phyloP scores from a whole-genome alignment of 805 yeast genomes.

The Lipomyces mesembrius region DNA sequence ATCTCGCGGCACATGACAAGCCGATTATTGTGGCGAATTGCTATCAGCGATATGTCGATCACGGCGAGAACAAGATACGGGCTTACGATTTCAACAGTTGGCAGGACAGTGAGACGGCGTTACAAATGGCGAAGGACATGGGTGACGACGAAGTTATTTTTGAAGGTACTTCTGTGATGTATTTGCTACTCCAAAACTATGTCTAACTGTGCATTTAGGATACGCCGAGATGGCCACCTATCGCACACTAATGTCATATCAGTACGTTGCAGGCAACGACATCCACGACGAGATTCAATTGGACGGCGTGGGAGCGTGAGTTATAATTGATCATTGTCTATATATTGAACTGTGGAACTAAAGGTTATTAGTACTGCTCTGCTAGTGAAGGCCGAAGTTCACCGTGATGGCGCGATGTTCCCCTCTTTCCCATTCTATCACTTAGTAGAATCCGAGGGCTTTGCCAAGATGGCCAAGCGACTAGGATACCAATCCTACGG shows the following conservation, averaged over 20 bases:
- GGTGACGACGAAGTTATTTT: slow-evolving; percentile 88
- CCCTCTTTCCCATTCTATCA: slow-evolving; percentile 98
- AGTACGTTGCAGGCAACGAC: slow-evolving; percentile 68
- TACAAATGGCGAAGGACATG: slow-evolving; percentile 71
- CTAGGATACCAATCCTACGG: slow-evolving; percentile 91
- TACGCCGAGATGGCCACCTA: slow-evolving; percentile 92
- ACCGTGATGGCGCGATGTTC: slow-evolving; percentile 99
- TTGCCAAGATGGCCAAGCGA: slow-evolving; percentile 93
- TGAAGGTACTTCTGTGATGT: slow-evolving; percentile 64
- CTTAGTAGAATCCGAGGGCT: slow-evolving; percentile 96
- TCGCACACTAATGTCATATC: slow-evolving; percentile 91
- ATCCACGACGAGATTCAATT: slow-evolving; percentile 71
- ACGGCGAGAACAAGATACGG: slow-evolving; percentile 64
- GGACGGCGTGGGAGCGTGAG: slow-evolving; percentile 88
- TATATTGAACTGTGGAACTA: background rate
- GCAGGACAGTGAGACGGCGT: slow-evolving; percentile 73
- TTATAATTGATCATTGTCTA: background rate
- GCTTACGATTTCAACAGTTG: slow-evolving; percentile 97
- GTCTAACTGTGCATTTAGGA: slow-evolving; percentile 13
- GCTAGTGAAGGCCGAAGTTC: slow-evolving; percentile 95
- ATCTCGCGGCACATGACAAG: slow-evolving; percentile 80
- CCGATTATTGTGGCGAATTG: slow-evolving; percentile 92
- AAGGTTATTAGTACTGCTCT: slow-evolving; percentile 70
- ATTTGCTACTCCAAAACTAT: background rate
- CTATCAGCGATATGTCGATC: slow-evolving; percentile 76